phyloP scores from a whole-genome alignment of 2,329 filamentous ascomycete species.

The Grosmannia clavigera region DNA sequence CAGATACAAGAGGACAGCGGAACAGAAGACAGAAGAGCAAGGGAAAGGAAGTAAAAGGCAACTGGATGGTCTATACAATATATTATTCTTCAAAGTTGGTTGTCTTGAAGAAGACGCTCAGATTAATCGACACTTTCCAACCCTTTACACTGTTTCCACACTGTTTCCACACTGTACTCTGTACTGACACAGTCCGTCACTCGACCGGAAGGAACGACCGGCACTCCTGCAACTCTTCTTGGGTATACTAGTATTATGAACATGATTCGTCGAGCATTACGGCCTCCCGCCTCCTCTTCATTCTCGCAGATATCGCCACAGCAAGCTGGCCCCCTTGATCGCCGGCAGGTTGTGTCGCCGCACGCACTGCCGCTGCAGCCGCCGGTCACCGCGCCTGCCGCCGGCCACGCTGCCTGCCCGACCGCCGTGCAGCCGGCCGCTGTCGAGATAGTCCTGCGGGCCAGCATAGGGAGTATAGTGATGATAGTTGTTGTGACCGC shows the following conservation, averaged over 20 bases:
- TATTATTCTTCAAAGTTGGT: too few species aligned
- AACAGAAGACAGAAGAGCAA: too few species aligned
- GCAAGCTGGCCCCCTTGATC: slow-evolving; percentile 7
- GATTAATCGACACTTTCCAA: too few species aligned
- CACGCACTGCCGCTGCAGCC: not conserved
- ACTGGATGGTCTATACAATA: too few species aligned
- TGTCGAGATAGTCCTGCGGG: not conserved
- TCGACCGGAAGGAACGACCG: not conserved
- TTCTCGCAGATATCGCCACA: slow-evolving; percentile 7
- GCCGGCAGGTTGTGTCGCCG: slow-evolving; percentile 4
- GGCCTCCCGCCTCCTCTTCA: not conserved
- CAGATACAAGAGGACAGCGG: not conserved
- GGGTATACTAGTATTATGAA: not conserved
- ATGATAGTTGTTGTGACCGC: too few species aligned
- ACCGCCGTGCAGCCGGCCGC: not conserved
- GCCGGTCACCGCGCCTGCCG: not conserved
- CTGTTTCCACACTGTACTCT: too few species aligned
- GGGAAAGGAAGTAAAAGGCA: not conserved
- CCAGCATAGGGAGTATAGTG: not conserved
- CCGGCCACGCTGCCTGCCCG: not conserved
- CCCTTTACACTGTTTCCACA: too few species aligned
- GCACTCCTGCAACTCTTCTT: not conserved
- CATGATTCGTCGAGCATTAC: not conserved
- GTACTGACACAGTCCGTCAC: too few species aligned
- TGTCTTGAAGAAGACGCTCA: too few species aligned